Percentiles rank a stretch among this genome's conserved stretches.
These are phyloP conservation scores for Kluyveromyces wickerhamii DNA, from an alignment of 805 yeast species.

Conservation along the genomic window DNA sequence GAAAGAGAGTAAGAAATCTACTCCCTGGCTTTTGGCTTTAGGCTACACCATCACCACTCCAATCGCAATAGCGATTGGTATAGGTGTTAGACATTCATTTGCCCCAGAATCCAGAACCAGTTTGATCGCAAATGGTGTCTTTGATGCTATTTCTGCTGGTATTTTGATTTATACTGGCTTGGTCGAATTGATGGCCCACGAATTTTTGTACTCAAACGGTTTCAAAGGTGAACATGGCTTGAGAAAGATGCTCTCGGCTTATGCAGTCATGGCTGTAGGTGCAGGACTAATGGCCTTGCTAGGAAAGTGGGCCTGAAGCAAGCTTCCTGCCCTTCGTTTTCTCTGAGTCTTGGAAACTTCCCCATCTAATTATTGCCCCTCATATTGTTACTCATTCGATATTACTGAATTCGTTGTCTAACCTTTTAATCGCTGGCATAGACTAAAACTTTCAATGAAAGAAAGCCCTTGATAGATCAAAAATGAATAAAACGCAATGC, in stretches of 20 bases:
- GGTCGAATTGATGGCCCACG: constrained; percentile 75
- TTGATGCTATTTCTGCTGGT: constrained; percentile 73
- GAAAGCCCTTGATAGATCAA: too few species aligned
- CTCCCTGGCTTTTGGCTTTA: constrained; percentile 52
- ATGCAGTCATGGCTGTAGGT: constrained; percentile 48
- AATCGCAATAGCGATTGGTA: constrained; percentile 67
- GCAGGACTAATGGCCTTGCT: constrained; percentile 73
- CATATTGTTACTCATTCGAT: too few species aligned
- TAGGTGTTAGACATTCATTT: constrained; percentile 61
- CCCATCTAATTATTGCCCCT: too few species aligned
- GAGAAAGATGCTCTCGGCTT: constrained; percentile 44
- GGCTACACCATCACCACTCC: constrained; percentile 58
- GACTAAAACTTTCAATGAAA: too few species aligned
- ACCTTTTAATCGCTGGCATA: too few species aligned
- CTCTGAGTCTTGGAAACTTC: too few species aligned
- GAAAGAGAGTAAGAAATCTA: constrained; percentile 37
- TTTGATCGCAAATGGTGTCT: constrained; percentile 59
- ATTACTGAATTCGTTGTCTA: too few species aligned
- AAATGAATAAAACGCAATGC: too few species aligned
- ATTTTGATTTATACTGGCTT: constrained; percentile 69
- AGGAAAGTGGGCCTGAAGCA: constrained; percentile 59
- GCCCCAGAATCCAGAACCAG: constrained; percentile 51
- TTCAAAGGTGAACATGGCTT: constrained; percentile 54
- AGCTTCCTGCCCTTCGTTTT: not conserved
- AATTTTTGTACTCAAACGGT: constrained; percentile 49